phyloP scores from a whole-genome alignment of 768 basidiomycete species.

The Mrakia frigida region DNA sequence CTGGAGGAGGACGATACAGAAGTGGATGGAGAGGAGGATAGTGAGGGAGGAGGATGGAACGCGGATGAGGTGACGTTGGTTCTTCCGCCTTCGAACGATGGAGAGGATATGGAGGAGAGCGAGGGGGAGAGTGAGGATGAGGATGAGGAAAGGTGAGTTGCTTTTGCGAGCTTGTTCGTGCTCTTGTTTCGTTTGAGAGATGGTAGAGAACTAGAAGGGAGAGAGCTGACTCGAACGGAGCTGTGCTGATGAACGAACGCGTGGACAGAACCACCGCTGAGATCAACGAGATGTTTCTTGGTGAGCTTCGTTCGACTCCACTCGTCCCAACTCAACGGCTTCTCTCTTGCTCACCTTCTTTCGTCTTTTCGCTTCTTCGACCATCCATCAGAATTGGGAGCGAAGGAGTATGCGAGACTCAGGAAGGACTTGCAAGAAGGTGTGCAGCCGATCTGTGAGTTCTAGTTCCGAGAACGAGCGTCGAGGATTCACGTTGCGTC shows the following conservation, averaged over 20 bases:
- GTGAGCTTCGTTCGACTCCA: neutral
- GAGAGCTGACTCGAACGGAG: too few relatives aligned
- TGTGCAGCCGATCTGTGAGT: constrained; percentile 10
- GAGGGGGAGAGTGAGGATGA: neutral
- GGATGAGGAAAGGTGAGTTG: constrained; percentile 11
- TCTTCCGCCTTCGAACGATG: neutral
- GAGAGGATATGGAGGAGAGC: neutral
- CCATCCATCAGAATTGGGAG: neutral
- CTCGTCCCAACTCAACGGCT: neutral
- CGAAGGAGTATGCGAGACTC: constrained; percentile 5
- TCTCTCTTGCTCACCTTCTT: neutral
- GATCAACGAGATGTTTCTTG: constrained; percentile 12
- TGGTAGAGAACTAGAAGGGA: too few relatives aligned
- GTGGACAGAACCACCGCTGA: neutral
- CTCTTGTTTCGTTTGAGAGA: neutral
- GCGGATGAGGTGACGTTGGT: constrained; percentile 1
- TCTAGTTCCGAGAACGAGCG: too few relatives aligned
- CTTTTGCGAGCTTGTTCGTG: neutral
- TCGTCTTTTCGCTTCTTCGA: too few relatives aligned
- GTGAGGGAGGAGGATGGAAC: neutral
- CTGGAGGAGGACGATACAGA: neutral
- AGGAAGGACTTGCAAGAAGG: constrained; percentile 9
- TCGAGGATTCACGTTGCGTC: neutral
- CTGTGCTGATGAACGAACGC: neutral
- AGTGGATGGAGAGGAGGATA: too few relatives aligned